Percentiles rank a stretch among this genome's conserved stretches.
These are phyloP conservation scores for Magnusiomyces suaveolens DNA, from an alignment of 1,139 yeast species.

Conservation along the genomic window DNA sequence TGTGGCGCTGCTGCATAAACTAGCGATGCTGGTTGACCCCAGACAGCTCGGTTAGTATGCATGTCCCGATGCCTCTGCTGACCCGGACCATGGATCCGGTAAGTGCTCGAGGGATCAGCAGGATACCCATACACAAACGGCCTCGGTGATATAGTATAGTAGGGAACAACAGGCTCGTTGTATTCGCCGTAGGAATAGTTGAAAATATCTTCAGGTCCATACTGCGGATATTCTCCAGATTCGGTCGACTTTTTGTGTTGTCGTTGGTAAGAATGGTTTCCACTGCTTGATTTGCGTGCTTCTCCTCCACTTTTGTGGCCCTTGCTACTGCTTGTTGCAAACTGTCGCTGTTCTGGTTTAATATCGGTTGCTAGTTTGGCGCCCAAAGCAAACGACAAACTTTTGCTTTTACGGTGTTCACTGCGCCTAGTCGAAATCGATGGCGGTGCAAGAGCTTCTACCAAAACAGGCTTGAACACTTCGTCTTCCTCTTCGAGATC, in stretches of 20 bases:
- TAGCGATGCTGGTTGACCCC: neutral
- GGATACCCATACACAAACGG: neutral
- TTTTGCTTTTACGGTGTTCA: neutral
- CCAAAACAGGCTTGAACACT: neutral
- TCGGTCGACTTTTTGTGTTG: neutral
- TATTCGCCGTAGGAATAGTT: neutral
- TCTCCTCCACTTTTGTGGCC: neutral
- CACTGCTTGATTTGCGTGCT: neutral
- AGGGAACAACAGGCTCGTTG: neutral
- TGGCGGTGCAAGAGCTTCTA: neutral
- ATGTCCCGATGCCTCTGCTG: neutral
- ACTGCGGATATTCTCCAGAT: neutral
- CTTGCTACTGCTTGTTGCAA: neutral
- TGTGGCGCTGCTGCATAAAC: neutral
- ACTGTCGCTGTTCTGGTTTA: neutral
- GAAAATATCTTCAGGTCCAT: neutral
- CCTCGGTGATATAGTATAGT: neutral
- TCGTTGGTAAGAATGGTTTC: neutral
- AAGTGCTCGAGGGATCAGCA: neutral
- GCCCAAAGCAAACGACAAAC: neutral
- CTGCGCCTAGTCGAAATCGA: neutral
- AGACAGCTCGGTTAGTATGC: neutral
- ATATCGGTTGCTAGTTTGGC: neutral
- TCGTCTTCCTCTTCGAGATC: neutral
- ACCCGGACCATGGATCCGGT: neutral